Percentiles rank a stretch among this genome's conserved stretches.
phyloP scores from a whole-genome alignment of 768 basidiomycete species.

The Tricholoma flavovirens region DNA sequence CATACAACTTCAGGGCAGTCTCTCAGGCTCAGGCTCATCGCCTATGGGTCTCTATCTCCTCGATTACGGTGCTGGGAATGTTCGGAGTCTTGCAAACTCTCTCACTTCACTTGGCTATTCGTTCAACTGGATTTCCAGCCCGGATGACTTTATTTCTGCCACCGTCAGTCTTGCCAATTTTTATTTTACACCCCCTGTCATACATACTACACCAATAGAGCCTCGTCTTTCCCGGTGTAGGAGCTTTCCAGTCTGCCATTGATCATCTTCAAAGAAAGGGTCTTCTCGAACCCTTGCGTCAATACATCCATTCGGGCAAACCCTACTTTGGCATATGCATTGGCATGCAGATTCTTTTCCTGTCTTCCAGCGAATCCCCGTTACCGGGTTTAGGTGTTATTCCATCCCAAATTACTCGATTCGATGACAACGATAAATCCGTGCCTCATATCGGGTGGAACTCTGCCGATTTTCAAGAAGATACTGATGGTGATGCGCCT shows the following conservation, averaged over 20 bases:
- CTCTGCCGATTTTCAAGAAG: slow-evolving; percentile 46
- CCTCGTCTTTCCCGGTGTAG: slow-evolving; percentile 96
- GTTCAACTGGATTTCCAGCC: slow-evolving; percentile 83
- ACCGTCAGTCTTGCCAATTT: slow-evolving; percentile 57
- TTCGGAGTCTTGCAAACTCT: slow-evolving; percentile 90
- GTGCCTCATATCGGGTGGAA: slow-evolving; percentile 99
- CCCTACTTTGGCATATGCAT: slow-evolving; percentile 99
- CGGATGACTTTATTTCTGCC: slow-evolving; percentile 80
- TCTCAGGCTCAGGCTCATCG: too few relatives aligned
- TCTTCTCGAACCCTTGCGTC: slow-evolving; percentile 70
- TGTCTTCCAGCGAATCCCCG: slow-evolving; percentile 76
- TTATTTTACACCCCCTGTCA: slow-evolving; percentile 4
- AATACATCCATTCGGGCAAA: slow-evolving; percentile 79
- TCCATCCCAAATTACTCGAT: slow-evolving; percentile 72
- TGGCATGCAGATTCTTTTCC: slow-evolving; percentile 95
- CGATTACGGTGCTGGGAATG: slow-evolving; percentile 96
- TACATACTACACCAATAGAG: slow-evolving; percentile 44
- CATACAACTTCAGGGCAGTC: too few relatives aligned
- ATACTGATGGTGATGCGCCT: slow-evolving; percentile 43
- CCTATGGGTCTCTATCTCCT: slow-evolving; percentile 70
- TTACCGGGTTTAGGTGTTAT: slow-evolving; percentile 78
- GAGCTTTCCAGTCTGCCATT: slow-evolving; percentile 87
- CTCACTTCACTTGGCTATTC: slow-evolving; percentile 75
- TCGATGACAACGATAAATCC: slow-evolving; percentile 67
- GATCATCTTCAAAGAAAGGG: slow-evolving; percentile 66